Conservation (phyloP, 2,329 filamentous ascomycete species). For the Fusarium annulatum region DNA sequence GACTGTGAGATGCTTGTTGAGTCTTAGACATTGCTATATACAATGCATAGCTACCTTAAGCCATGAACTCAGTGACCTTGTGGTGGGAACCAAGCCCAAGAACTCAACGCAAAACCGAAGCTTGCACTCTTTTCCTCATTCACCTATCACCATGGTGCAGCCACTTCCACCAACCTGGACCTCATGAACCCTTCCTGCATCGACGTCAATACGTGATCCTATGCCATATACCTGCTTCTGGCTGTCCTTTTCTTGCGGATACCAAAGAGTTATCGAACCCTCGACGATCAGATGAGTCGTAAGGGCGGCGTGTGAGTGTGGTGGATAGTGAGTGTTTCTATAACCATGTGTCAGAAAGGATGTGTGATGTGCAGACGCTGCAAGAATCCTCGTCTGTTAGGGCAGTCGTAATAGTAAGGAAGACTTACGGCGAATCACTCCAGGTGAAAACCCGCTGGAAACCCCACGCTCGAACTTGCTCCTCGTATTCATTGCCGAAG, state of each 20-base stretch:
- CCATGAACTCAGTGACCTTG: background rate
- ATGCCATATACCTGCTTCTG: slow-evolving; percentile 68
- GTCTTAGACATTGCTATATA: background rate
- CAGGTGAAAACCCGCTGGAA: slow-evolving; percentile 77
- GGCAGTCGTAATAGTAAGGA: background rate
- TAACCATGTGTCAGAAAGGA: slow-evolving; percentile 13
- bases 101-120: background rate
- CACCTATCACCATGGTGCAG: slow-evolving; percentile 75
- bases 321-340: slow-evolving; percentile 75
- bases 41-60: background rate
- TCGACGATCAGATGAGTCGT: slow-evolving; percentile 77
- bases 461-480: slow-evolving; percentile 75
- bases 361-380: slow-evolving; percentile 5
- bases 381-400: background rate
- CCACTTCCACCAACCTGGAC: slow-evolving; percentile 75
- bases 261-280: slow-evolving; percentile 74
- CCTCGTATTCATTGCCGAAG: slow-evolving; percentile 55
- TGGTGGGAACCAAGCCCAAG: background rate
- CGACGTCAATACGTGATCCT: slow-evolving; percentile 74
- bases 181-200: slow-evolving; percentile 71
- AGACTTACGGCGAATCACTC: slow-evolving; percentile 74
- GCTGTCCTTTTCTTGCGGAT: slow-evolving; percentile 67
- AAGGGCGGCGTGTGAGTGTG: slow-evolving; percentile 71
- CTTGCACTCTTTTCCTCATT: slow-evolving; percentile 51
- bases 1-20: background rate